Base-by-base conservation (phyloP, 2,329 filamentous ascomycete genomes). In the Trichothecium sympodiale region DNA sequence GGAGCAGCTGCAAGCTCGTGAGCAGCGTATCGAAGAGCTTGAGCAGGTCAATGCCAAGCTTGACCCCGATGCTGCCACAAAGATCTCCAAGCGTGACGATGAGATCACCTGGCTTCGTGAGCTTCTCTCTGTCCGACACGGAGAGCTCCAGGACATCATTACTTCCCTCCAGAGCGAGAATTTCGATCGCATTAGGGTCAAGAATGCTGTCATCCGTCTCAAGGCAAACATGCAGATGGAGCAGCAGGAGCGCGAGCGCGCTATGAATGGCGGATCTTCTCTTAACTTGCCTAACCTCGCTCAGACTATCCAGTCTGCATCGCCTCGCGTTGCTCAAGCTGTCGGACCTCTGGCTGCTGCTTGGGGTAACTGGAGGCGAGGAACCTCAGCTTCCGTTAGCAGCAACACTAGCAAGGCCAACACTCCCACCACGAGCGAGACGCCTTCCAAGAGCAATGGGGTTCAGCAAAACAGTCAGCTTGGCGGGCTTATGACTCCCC, bases 151-250 rank as follows among this genome's bases (percentile, higher is more conserved):
- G 46, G 91, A 98, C 53, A 85, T 98, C 41, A 89, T 96, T 53
- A 71, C 71, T 34, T 79, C 83, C 5, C 69, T 96, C 18, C 80
- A 81, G 3, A 70, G 78, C 42, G 80, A 87, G 4, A 65, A 70
- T 17, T 91, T 84, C 53, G 80, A 96, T 55, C 75, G 77, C 38
- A 77, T 86, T 42, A 71, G 74, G 5, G 83, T 95, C 43, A 84
- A 83, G 48, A 88, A 96, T 53, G 87, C 88, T 5, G 84, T 86
- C 26, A 96, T 96, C 47, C 81, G 91, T 36, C 78, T 98, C 41
- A 85, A 86, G 54, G 85, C 91, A 12, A 95, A 94, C 51, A 68
- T 98, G 26, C 86, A 96, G 55, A 98, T 98, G 91, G 89, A 98
- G 57, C 84, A 93, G 54, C 86, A 94, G 55, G 88, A 95, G 60